Evolutionary conservation across 2,329 filamentous ascomycete genomes (phyloP), one percentile per base, ranked within the genome.

Genomic region (Fusarium guadeloupense): DNA sequence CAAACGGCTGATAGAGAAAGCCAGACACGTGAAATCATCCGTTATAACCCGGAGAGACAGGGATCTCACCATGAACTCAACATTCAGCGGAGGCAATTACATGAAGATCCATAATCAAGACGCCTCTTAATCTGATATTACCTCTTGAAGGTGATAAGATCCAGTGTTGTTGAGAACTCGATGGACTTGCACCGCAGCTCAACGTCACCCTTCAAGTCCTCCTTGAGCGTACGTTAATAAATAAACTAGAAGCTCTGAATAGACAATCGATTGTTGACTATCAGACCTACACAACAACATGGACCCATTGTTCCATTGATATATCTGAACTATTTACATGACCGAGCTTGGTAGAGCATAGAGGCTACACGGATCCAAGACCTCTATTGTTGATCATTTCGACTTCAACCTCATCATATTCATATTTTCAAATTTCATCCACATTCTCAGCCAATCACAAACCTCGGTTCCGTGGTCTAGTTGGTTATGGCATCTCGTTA

Each of bases 401-500:
- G n/a, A n/a, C n/a, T n/a, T n/a, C n/a, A n/a, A n/a, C n/a, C n/a
- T n/a, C n/a, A n/a, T n/a, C n/a, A n/a, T n/a, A n/a, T n/a, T n/a
- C n/a, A n/a, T n/a, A n/a, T n/a, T n/a, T n/a, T n/a, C n/a, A 8
- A 14, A 38, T 13, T 40, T 3, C 4, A 0, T 1, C 4, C n/a
- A 4, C 14, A n/a, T 14, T 14, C 2, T 3, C 12, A 31, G n/a
- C 30, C 41, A 55, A 57, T 41, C 16, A 55, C 17, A 42, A 14
- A 5, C 19, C 6, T 35, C 20, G 54, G 37, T 56, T 34, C 42
- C 21, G 51, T 49, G 51, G 37, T 55, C 54, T 57, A 48, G 51
- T 56, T 56, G 50, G 41, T 42, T 56, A 57, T 57, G 37, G 37
- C 51, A 57, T 49, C 45, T 59, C 54, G 39, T 59, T 38, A 54